phyloP scores from a whole-genome alignment of 306 rosid genomes.

The Castanea mollissima region DNA sequence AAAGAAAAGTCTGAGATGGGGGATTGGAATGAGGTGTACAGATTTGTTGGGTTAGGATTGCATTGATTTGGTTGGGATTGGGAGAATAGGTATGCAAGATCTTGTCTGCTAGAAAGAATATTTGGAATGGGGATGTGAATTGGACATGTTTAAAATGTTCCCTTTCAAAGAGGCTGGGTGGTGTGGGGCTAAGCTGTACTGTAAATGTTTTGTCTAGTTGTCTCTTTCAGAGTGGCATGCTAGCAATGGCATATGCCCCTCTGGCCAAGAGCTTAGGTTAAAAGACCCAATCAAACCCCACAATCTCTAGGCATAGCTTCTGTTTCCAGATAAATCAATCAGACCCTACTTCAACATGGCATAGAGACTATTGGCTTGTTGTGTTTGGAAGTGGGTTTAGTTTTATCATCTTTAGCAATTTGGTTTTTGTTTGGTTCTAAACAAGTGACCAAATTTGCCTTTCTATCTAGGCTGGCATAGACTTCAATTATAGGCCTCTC shows the following conservation, averaged over 20 bases:
- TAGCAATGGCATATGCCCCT: constrained; percentile 1
- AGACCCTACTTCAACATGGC: too few species aligned
- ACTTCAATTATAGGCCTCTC: too few species aligned
- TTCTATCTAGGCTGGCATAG: too few species aligned
- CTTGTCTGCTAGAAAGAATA: constrained; percentile 63
- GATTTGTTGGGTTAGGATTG: constrained; percentile 2
- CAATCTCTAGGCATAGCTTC: not conserved
- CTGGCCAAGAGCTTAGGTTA: not conserved
- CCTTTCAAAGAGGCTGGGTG: constrained; percentile 12
- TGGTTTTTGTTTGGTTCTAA: too few species aligned
- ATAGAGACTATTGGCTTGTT: too few species aligned
- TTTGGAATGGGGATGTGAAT: constrained; percentile 39
- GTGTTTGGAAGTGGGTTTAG: too few species aligned
- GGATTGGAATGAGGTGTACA: not conserved
- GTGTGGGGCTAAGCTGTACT: constrained; percentile 37
- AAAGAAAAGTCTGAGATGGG: not conserved
- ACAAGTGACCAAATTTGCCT: too few species aligned
- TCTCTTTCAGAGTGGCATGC: constrained; percentile 26
- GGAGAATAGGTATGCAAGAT: constrained; percentile 61
- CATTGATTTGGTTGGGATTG: constrained; percentile 45
- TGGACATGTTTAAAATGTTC: constrained; percentile 42
- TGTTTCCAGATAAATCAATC: not conserved
- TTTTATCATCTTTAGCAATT: too few species aligned
- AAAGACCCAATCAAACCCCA: not conserved
- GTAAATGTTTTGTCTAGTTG: constrained; percentile 36